Evolutionary conservation across 1,284 basidiomycete species (phyloP).

Genomic region (Pisolithus thermaeus): DNA sequence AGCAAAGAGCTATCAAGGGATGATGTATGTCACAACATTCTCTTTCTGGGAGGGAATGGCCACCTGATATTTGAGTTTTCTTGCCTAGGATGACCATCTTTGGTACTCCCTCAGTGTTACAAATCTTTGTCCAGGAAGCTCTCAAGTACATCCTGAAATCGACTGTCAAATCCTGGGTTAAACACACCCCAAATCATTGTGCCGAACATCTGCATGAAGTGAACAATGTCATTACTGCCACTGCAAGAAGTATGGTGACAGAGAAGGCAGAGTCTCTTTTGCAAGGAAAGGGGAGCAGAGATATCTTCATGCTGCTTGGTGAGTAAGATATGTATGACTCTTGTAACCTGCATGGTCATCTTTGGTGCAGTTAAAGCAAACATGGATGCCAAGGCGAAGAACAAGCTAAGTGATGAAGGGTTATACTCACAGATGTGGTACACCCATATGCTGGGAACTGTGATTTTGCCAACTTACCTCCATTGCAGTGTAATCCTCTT

Average conservation of each 20-base stretch:
- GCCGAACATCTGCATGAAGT: too few species aligned
- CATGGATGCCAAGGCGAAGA: constrained; percentile 36
- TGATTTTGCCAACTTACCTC: background rate
- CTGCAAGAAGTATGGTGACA: constrained; percentile 24
- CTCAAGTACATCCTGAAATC: too few species aligned
- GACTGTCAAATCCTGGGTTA: too few species aligned
- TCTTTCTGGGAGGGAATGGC: too few species aligned
- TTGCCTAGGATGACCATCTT: background rate
- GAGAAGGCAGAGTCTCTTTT: constrained; percentile 34
- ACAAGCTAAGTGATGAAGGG: constrained; percentile 26
- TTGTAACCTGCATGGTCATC: background rate
- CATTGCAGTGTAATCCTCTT: constrained; percentile 33
- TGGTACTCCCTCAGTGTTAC: too few species aligned
- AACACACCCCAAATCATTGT: too few species aligned
- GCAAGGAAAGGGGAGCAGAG: constrained; percentile 25
- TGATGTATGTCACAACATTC: too few species aligned
- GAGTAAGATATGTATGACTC: background rate
- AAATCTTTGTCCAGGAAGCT: too few species aligned
- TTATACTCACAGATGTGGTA: constrained; percentile 51
- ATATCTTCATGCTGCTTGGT: constrained; percentile 42
- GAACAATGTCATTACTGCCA: too few species aligned
- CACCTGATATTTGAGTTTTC: too few species aligned
- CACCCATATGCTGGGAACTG: constrained; percentile 10
- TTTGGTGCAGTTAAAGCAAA: constrained; percentile 45
- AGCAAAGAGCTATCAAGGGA: too few species aligned